phyloP scores from a whole-genome alignment of 176 grass and related monocot species.

The Triticum urartu region DNA sequence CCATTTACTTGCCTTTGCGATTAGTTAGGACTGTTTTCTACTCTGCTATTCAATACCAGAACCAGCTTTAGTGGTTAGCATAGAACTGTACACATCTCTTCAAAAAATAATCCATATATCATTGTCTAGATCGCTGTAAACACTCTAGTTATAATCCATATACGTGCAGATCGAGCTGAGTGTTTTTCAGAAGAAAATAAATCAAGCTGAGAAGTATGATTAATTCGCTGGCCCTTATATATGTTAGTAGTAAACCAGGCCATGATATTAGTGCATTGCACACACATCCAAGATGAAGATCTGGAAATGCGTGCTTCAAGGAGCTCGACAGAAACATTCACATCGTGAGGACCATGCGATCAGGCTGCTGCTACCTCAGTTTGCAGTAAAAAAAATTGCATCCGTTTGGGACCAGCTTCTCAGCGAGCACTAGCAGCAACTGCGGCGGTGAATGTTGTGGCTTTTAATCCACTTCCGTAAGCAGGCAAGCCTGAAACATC shows the following conservation, averaged over 20 bases:
- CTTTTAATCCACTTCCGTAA: slow-evolving; percentile 27
- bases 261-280: not conserved
- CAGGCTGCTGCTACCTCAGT: slow-evolving; percentile 20
- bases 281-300: not conserved
- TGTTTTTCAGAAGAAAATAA: not conserved
- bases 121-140: not conserved
- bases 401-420: not conserved
- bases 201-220: not conserved
- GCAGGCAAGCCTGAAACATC: slow-evolving; percentile 41
- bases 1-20: not conserved
- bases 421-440: not conserved
- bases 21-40: not conserved
- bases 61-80: not conserved
- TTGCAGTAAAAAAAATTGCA: slow-evolving; percentile 26
- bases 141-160: not conserved
- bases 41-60: not conserved
- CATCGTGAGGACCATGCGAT: slow-evolving; percentile 23
- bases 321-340: slow-evolving; percentile 17
- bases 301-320: slow-evolving; percentile 21
- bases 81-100: not conserved
- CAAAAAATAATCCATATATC: not conserved
- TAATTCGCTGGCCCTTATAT: not conserved
- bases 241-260: not conserved
- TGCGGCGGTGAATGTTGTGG: slow-evolving; percentile 23
- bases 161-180: not conserved